These are phyloP conservation scores for Mycena vitilis DNA, from an alignment of 768 basidiomycete species.

Conservation along the genomic window DNA sequence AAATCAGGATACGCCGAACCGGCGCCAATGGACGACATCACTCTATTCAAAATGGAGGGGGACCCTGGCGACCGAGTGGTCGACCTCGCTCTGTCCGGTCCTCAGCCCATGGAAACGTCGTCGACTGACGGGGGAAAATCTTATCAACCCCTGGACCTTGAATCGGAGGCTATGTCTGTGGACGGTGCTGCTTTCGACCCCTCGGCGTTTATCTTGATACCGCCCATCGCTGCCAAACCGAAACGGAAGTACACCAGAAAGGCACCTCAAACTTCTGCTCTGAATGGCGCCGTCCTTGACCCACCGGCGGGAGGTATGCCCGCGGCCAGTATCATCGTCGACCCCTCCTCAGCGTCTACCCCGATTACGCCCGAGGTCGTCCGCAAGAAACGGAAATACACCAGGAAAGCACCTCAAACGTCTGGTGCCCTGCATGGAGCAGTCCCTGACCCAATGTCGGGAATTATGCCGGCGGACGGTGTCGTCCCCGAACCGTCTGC, in stretches of 20 bases:
- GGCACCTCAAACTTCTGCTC: not conserved
- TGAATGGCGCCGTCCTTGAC: not conserved
- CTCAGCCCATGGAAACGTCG: not conserved
- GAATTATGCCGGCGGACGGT: too few relatives aligned
- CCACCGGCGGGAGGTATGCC: not conserved
- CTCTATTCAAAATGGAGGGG: constrained; percentile 13
- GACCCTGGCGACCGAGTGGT: not conserved
- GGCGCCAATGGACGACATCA: not conserved
- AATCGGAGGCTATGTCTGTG: not conserved
- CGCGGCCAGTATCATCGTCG: too few relatives aligned
- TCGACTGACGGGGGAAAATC: not conserved
- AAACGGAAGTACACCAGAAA: not conserved
- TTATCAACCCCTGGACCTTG: constrained; percentile 7
- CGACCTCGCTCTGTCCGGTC: not conserved
- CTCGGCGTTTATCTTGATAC: not conserved
- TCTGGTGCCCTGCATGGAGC: not conserved
- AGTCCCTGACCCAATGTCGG: not conserved
- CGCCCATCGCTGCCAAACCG: not conserved
- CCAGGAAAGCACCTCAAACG: not conserved
- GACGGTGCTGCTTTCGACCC: not conserved
- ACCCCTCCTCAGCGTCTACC: not conserved
- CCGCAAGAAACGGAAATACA: not conserved
- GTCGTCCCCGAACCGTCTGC: too few relatives aligned
- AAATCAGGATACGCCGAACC: not conserved
- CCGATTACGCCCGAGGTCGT: not conserved